phyloP scores from a whole-genome alignment of 148 eudicot genomes.

The Rheum nobile region DNA sequence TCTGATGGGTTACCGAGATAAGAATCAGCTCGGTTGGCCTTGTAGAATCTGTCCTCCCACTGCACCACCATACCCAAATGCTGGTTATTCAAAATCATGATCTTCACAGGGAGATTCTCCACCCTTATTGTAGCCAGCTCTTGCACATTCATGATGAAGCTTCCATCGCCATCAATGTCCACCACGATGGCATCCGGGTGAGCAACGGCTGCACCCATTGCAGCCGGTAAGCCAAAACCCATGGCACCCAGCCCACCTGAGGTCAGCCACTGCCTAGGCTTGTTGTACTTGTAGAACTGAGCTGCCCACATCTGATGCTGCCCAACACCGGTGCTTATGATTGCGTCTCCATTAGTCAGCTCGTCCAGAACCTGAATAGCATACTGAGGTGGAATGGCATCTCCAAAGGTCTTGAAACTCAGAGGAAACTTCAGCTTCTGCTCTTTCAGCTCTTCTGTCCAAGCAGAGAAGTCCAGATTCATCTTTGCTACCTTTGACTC shows the following conservation, averaged over 20 bases:
- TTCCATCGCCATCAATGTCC: constrained; percentile 87
- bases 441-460: constrained; percentile 55
- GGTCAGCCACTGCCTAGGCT: constrained; percentile 79
- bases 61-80: constrained; percentile 90
- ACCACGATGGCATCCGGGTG: constrained; percentile 66
- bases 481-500: constrained; percentile 16
- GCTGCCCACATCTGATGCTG: constrained; percentile 97
- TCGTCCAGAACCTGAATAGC: constrained; percentile 77
- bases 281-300: constrained; percentile 57
- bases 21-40: constrained; percentile 71
- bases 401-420: constrained; percentile 65
- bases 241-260: constrained; percentile 82
- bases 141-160: constrained; percentile 84
- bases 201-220: constrained; percentile 81
- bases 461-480: constrained; percentile 45
- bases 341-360: constrained; percentile 57
- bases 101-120: constrained; percentile 70
- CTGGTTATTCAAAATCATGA: constrained; percentile 72
- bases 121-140: constrained; percentile 66
- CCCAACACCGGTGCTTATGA: constrained; percentile 75
- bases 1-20: constrained; percentile 59
- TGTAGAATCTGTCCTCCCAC: constrained; percentile 82
- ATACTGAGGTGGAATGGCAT: constrained; percentile 80
- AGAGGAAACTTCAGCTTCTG: constrained; percentile 50
- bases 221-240: constrained; percentile 92